Conservation (phyloP, 768 basidiomycete genomes). For the Tephrocybe sp. region DNA sequence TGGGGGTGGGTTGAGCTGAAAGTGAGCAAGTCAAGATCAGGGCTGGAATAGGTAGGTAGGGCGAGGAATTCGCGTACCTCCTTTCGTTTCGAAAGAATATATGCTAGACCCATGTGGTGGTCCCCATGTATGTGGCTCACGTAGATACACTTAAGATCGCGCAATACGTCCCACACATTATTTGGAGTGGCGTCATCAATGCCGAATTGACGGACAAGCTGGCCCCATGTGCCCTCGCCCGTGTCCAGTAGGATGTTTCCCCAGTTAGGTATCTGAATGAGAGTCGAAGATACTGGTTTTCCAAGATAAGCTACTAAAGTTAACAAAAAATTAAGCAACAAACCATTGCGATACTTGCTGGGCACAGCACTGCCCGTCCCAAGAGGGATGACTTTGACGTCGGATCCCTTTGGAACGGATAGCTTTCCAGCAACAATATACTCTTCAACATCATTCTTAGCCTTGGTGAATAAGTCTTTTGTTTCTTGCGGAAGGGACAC, state of each 20-base stretch:
- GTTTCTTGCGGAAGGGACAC: constrained; percentile 31
- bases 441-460: constrained; percentile 30
- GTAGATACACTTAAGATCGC: constrained; percentile 77
- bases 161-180: constrained; percentile 56
- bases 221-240: constrained; percentile 93
- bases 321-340: not conserved
- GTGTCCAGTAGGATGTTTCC: constrained; percentile 83
- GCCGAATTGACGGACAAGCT: constrained; percentile 78
- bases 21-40: not conserved
- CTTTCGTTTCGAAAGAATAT: constrained; percentile 64
- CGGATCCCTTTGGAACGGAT: constrained; percentile 42
- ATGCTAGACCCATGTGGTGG: constrained; percentile 83
- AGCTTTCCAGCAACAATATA: constrained; percentile 11
- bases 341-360: constrained; percentile 85
- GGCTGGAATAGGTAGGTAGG: too few relatives aligned
- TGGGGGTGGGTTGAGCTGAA: constrained; percentile 63
- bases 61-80: constrained; percentile 42
- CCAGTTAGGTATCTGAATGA: constrained; percentile 68
- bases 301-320: not conserved
- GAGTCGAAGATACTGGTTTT: constrained; percentile 64
- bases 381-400: constrained; percentile 70
- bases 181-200: constrained; percentile 26
- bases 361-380: constrained; percentile 91
- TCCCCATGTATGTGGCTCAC: constrained; percentile 92
- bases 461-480: constrained; percentile 35